Evolutionary conservation across 306 rosid species (phyloP), one percentile per base, ranked within the genome.

Genomic region (Rubus parviflorus): DNA sequence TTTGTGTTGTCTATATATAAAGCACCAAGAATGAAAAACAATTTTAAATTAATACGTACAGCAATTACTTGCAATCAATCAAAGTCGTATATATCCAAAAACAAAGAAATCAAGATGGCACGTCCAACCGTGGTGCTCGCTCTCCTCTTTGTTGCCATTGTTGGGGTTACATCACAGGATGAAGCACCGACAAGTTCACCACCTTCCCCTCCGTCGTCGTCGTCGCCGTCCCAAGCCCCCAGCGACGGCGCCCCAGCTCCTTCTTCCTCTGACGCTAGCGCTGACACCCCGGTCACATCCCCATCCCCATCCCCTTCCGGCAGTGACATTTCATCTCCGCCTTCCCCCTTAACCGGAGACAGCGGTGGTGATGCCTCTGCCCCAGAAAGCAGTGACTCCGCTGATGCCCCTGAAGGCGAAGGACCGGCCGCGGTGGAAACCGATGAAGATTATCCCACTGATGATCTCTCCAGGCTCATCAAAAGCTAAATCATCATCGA

Each of bases 121-220:
- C 76, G 78, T 49, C 86, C 80, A 69, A 1, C 70, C 20, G 5
- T 85, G 38, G 85, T 71, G 48, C 70, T 87, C 72, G 85, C 88
- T 61, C 82, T 91, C 12, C 20, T 87, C n/a, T 82, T 84, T 6
- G 76, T 85, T 0, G 91, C 82, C 78, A 23, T 84, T 23, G 82
- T 74, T 23, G 87, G 83, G 14, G 81, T 72, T 45, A 84, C 83
- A 0, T 46, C 60, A 4, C 80, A 82, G 15, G 74, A 67, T 74
- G 83, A 16, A 56, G 80, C 1, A 12, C 1, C 47, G 40, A 5
- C 70, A 15, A 65, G 70, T 17, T 56, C 76, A 19, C 51, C 75
- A n/a, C 64, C 75, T 20, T 0, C 81, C 47, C 65, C 90, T 16
- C 89, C 92, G 37, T 30, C 79, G 11, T 42, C 79, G 11, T 42